Percentiles rank a stretch among this genome's conserved stretches.
phyloP scores from a whole-genome alignment of 306 rosid species.

The Trifolium fragiferum region DNA sequence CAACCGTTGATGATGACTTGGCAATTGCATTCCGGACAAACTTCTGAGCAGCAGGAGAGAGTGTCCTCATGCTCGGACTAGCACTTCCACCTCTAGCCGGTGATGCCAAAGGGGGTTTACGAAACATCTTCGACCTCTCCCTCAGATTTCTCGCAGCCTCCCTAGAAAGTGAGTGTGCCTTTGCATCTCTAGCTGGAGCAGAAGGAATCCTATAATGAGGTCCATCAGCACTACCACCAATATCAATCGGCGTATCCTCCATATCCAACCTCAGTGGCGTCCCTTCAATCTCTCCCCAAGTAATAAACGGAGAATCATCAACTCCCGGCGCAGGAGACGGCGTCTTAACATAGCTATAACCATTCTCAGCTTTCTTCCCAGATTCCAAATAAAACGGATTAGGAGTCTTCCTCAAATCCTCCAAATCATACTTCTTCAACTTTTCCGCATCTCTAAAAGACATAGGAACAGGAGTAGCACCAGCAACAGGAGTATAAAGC shows the following conservation, averaged over 20 bases:
- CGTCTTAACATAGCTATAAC: slow-evolving; percentile 82
- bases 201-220: slow-evolving; percentile 86
- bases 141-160: slow-evolving; percentile 85
- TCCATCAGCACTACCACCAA: slow-evolving; percentile 85
- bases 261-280: slow-evolving; percentile 87
- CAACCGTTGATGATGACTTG: slow-evolving; percentile 75
- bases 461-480: slow-evolving; percentile 71
- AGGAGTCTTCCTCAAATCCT: slow-evolving; percentile 91
- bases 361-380: slow-evolving; percentile 79
- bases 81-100: slow-evolving; percentile 88
- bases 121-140: slow-evolving; percentile 85
- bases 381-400: slow-evolving; percentile 82
- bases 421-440: slow-evolving; percentile 92
- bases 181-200: slow-evolving; percentile 78
- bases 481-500: slow-evolving; percentile 78
- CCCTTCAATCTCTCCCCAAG: slow-evolving; percentile 99
- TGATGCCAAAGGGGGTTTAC: slow-evolving; percentile 88
- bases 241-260: slow-evolving; percentile 86
- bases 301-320: slow-evolving; percentile 87
- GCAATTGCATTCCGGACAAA: slow-evolving; percentile 90
- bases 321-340: slow-evolving; percentile 96
- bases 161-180: slow-evolving; percentile 92
- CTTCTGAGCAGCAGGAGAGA: slow-evolving; percentile 97
- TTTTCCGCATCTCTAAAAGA: slow-evolving; percentile 72
- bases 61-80: slow-evolving; percentile 79